Evolutionary conservation across 805 yeast species (phyloP), one percentile per base, ranked within the genome.

Genomic region (Ogataea chonburiensis): DNA sequence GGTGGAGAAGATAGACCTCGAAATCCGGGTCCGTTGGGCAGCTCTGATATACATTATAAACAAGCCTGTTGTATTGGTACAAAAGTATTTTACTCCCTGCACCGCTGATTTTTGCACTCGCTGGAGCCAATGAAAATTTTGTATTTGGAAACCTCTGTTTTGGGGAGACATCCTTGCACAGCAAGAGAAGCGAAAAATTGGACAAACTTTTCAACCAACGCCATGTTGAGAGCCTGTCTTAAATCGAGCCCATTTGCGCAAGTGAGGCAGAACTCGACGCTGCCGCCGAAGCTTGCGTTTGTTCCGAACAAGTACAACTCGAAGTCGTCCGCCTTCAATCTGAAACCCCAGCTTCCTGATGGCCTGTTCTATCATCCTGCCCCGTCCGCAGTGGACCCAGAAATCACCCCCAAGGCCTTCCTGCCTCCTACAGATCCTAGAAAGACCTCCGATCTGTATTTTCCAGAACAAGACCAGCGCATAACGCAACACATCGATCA

Each of bases 1-100:
- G 13, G 87, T 77, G 16, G 81, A 75, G 60, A 83, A 83, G 41
- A 83, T 64, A 10, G 86, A 79, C 31, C 73, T 71, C 15, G 87
- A 80, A 34, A 82, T 63, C 44, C 64, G 65, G 38, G 68, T 67
- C 53, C 84, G 68, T 31, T 70, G 68, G 4, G 77, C 66, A 8
- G 86, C 85, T 60, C 67, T 76, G 42, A 77, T 65, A 50, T 66
- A 73, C 81, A 77, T 77, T 27, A 15, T 46, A 42, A 28, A 35
- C 24, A 24, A 35, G 25, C 20, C 13, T 16, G 17, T 20, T 27
- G 32, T 24, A 28, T 12, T 18, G 12, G 19, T 28, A 26, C 17
- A 35, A 35, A 29, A 28, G 21, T 28, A 11, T 34, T 18, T 14
- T 24, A 24, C 19, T 25, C 39, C 34, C 26, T 19, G 24, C 39